A percentile compares a stretch with the other conserved stretches of the same genome.
Conservation (phyloP, 192 early-diverging fungal genomes). For the Coemansia asiatica region DNA sequence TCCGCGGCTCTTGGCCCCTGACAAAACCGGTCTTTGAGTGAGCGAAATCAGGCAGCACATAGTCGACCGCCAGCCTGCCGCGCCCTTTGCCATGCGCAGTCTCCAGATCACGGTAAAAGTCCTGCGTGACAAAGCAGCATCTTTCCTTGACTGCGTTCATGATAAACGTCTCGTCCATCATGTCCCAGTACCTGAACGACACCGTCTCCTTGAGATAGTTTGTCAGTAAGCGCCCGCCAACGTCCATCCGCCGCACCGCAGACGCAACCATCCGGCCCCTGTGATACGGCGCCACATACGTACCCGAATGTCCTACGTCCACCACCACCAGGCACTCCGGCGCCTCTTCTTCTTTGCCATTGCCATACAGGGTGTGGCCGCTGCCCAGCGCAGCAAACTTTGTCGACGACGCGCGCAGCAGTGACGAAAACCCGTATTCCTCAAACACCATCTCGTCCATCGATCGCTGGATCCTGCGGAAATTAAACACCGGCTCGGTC, state of each 20-base stretch:
- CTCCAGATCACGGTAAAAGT: constrained; percentile 67
- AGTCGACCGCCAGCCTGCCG: constrained; percentile 23
- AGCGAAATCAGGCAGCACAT: constrained; percentile 51
- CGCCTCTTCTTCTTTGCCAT: not conserved
- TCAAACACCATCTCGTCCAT: constrained; percentile 88
- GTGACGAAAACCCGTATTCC: constrained; percentile 69
- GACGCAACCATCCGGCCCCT: constrained; percentile 56
- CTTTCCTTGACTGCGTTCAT: constrained; percentile 81
- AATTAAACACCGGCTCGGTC: constrained; percentile 81
- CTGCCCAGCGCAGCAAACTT: constrained; percentile 10
- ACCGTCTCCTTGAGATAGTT: constrained; percentile 88
- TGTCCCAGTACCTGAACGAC: constrained; percentile 90
- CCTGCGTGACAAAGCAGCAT: constrained; percentile 75
- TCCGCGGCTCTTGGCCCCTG: constrained; percentile 10
- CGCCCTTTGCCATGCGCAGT: constrained; percentile 12
- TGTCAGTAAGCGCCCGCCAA: constrained; percentile 84
- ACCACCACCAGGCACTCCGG: constrained; percentile 70
- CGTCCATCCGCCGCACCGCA: constrained; percentile 71
- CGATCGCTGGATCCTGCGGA: constrained; percentile 64
- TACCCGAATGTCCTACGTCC: constrained; percentile 79
- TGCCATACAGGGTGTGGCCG: constrained; percentile 15
- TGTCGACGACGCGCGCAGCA: constrained; percentile 29
- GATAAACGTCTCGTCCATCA: constrained; percentile 92
- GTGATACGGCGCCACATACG: constrained; percentile 72
- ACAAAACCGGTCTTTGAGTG: constrained; percentile 36